A percentile compares a stretch with the other conserved stretches of the same genome.
Evolutionary conservation across 352 stramenopile species (phyloP).

Genomic region (Globisporangium recalcitrans): DNA sequence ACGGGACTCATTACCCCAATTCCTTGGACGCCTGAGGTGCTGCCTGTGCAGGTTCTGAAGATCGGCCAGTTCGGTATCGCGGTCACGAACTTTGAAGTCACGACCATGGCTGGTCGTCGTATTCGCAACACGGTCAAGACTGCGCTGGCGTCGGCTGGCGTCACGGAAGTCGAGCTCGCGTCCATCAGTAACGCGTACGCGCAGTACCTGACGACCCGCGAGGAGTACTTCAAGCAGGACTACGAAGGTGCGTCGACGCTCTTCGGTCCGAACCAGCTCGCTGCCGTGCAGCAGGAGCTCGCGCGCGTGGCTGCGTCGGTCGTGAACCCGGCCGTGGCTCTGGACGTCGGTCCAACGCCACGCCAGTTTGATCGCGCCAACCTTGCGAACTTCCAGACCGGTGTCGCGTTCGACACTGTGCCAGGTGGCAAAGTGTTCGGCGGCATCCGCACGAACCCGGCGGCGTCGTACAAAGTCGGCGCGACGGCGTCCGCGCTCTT

Average conservation of each 20-base stretch:
- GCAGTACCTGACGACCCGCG: constrained; percentile 52
- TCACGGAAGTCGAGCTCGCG: constrained; percentile 44
- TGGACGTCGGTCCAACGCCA: constrained; percentile 35
- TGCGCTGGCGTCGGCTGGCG: constrained; percentile 19
- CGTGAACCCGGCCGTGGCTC: constrained; percentile 16
- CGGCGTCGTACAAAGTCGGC: constrained; percentile 24
- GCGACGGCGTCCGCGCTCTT: constrained; percentile 31
- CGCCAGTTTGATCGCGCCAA: constrained; percentile 31
- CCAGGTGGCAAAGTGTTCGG: constrained; percentile 21
- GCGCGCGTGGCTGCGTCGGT: constrained; percentile 30
- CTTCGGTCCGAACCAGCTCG: constrained; percentile 63
- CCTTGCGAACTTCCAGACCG: constrained; percentile 33
- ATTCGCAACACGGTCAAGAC: constrained; percentile 37
- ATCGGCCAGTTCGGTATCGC: constrained; percentile 52
- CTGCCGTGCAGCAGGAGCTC: constrained; percentile 50
- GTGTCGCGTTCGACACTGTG: constrained; percentile 30
- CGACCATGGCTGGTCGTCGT: constrained; percentile 54
- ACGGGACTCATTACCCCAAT: constrained; percentile 36
- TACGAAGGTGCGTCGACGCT: constrained; percentile 73
- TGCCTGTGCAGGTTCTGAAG: constrained; percentile 51
- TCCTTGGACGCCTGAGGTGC: constrained; percentile 39
- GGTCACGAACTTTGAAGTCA: constrained; percentile 51
- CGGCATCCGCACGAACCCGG: constrained; percentile 22
- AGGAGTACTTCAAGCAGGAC: constrained; percentile 59
- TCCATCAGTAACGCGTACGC: constrained; percentile 57